These are phyloP conservation scores for Dryas integrifolia DNA, from an alignment of 331 rosid species.

Conservation along the genomic window DNA sequence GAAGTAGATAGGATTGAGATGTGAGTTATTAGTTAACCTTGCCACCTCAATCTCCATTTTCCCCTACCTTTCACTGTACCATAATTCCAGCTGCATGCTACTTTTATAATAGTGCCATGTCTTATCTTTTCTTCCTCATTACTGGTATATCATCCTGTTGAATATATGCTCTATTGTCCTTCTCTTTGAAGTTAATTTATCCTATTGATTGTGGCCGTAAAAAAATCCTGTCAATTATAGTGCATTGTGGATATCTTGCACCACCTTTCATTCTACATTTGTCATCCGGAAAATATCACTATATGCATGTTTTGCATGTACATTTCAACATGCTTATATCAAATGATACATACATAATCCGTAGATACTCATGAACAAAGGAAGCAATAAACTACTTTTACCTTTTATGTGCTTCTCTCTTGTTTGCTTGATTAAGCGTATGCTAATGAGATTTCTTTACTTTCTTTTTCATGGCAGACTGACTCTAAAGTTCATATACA, in stretches of 20 bases:
- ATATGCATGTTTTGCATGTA: background rate
- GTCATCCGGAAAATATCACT: background rate
- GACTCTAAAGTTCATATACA: constrained; percentile 72
- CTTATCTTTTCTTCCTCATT: background rate
- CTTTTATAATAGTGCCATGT: background rate
- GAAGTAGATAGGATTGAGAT: too few species aligned
- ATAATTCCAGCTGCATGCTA: background rate
- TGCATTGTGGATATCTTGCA: background rate
- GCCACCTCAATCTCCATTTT: too few species aligned
- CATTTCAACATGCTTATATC: background rate
- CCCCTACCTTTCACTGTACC: background rate
- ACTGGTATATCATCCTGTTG: background rate
- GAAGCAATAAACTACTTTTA: background rate
- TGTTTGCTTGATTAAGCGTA: constrained; percentile 9
- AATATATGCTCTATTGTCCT: background rate
- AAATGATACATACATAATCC: background rate
- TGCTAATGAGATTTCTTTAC: constrained; percentile 6
- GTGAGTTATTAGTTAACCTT: too few species aligned
- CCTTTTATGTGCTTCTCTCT: constrained; percentile 16
- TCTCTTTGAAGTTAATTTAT: background rate
- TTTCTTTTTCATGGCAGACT: constrained; percentile 42
- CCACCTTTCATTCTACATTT: background rate
- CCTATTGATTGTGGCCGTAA: background rate
- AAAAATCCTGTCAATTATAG: background rate
- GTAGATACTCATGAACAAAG: background rate